Percentiles rank a stretch among this genome's conserved stretches.
Evolutionary conservation across 2,329 filamentous ascomycete genomes (phyloP).

Genomic region (Pseudocercospora vitis): DNA sequence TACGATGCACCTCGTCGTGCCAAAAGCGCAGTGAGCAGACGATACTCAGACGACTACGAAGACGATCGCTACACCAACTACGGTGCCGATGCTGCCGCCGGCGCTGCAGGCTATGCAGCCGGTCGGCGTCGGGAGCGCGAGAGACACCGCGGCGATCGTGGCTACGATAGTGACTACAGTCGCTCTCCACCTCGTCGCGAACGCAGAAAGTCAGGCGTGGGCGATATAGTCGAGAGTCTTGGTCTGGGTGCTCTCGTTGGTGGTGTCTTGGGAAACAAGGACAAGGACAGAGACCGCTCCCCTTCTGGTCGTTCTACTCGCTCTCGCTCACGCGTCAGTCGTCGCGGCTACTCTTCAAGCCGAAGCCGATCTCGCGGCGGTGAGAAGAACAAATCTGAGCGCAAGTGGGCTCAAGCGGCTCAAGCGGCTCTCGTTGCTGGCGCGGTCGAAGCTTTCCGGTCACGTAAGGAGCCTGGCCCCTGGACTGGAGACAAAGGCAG

Average conservation of each 20-base stretch:
- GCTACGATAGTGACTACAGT: slow-evolving; percentile 49
- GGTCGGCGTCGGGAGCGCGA: slow-evolving; percentile 32
- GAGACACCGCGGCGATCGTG: slow-evolving; percentile 50
- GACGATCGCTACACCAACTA: slow-evolving; percentile 59
- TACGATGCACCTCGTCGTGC: slow-evolving; percentile 56
- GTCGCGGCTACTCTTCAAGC: slow-evolving; percentile 44
- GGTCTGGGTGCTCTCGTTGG: slow-evolving; percentile 58
- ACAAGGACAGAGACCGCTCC: slow-evolving; percentile 64
- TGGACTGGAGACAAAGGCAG: slow-evolving; percentile 93
- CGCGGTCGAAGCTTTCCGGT: slow-evolving; percentile 86
- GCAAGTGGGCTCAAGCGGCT: slow-evolving; percentile 70
- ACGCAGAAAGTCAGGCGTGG: slow-evolving; percentile 59
- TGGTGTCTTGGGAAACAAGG: slow-evolving; percentile 54
- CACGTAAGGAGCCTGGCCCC: slow-evolving; percentile 81
- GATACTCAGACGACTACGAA: slow-evolving; percentile 53
- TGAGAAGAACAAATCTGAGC: slow-evolving; percentile 62
- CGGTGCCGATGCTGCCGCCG: slow-evolving; percentile 45
- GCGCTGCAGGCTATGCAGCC: slow-evolving; percentile 41
- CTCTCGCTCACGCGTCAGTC: slow-evolving; percentile 54
- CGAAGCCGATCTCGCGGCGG: slow-evolving; percentile 53
- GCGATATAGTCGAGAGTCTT: slow-evolving; percentile 60
- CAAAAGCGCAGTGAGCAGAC: slow-evolving; percentile 54
- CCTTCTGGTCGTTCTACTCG: slow-evolving; percentile 50
- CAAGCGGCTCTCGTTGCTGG: slow-evolving; percentile 88
- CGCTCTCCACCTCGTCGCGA: slow-evolving; percentile 44